A percentile compares a stretch with the other conserved stretches of the same genome.
phyloP scores from a whole-genome alignment of 2,329 filamentous ascomycete species.

The Aspergillus ibericus region DNA sequence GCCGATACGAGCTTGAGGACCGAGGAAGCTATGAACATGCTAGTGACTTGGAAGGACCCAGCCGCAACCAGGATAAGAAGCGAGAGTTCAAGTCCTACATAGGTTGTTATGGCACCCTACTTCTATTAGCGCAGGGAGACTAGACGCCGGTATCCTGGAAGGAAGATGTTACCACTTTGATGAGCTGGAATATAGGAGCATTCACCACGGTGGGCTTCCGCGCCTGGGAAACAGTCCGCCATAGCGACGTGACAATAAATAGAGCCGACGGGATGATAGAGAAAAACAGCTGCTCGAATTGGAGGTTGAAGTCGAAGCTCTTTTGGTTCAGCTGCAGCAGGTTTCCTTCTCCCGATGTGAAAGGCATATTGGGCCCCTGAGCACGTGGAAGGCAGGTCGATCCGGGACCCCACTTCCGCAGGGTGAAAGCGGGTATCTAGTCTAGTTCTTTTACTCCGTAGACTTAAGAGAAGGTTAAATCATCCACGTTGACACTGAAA shows the following conservation, averaged over 20 bases:
- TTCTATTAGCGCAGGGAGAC: not conserved
- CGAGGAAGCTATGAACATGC: constrained; percentile 32
- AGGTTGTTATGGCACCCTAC: not conserved
- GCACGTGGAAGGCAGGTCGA: too few relatives aligned
- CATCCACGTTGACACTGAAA: too few relatives aligned
- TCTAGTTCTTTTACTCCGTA: too few relatives aligned
- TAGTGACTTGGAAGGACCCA: constrained; percentile 10
- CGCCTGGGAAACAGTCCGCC: constrained; percentile 27
- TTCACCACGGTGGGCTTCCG: constrained; percentile 34
- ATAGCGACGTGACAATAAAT: constrained; percentile 24
- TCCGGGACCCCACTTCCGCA: too few relatives aligned
- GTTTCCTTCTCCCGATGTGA: not conserved
- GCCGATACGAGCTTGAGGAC: constrained; percentile 29
- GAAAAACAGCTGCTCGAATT: constrained; percentile 17
- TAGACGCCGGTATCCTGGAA: not conserved
- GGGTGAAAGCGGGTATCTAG: too few relatives aligned
- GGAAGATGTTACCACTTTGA: constrained; percentile 27
- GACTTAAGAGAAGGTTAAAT: too few relatives aligned
- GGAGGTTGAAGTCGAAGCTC: constrained; percentile 16
- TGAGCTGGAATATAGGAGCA: constrained; percentile 26
- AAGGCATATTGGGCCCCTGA: not conserved
- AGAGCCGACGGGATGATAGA: constrained; percentile 14
- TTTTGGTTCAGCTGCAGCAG: constrained; percentile 11
- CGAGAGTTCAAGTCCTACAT: constrained; percentile 18
- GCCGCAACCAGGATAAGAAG: constrained; percentile 26